These are phyloP conservation scores for Entophlyctis helioformis DNA, from an alignment of 192 early-diverging fungal genomes.

Conservation along the genomic window DNA sequence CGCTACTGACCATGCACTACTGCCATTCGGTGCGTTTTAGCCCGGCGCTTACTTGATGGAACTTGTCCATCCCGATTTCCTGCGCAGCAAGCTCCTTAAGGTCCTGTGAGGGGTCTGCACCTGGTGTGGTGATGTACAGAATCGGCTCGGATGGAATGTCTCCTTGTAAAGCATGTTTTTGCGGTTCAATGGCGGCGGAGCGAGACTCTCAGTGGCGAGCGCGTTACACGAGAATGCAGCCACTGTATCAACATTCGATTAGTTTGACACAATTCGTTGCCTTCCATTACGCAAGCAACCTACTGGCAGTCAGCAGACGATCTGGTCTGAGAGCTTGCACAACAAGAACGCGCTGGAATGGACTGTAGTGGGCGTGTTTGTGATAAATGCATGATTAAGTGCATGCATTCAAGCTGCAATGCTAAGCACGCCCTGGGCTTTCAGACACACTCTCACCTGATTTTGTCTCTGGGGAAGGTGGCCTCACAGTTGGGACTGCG, in stretches of 20 bases:
- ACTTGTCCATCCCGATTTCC: slow-evolving; percentile 32
- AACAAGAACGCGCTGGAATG: slow-evolving; percentile 38
- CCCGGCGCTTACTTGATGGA: slow-evolving; percentile 19
- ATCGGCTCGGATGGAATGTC: slow-evolving; percentile 30
- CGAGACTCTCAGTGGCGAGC: slow-evolving; percentile 19
- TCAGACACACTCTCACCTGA: too few species aligned
- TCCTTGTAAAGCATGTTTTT: slow-evolving; percentile 14
- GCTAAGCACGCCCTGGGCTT: too few species aligned
- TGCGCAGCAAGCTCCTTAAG: slow-evolving; percentile 27
- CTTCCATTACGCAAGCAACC: slow-evolving; percentile 1
- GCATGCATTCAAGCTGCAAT: too few species aligned
- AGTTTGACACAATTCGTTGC: not conserved
- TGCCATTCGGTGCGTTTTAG: too few species aligned
- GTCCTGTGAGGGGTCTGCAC: slow-evolving; percentile 44
- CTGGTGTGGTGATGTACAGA: slow-evolving; percentile 49
- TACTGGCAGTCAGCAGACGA: slow-evolving; percentile 37
- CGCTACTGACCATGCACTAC: too few species aligned
- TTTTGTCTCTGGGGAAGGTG: slow-evolving; percentile 9
- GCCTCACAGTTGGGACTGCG: slow-evolving; percentile 18
- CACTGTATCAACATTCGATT: slow-evolving; percentile 17
- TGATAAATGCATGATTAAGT: not conserved
- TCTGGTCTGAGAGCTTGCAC: slow-evolving; percentile 40
- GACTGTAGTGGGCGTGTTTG: slow-evolving; percentile 10
- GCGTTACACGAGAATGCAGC: slow-evolving; percentile 20
- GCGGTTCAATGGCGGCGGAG: slow-evolving; percentile 30